Base-by-base conservation (phyloP, 208 protist species). In the Crithidia sp. region DNA sequence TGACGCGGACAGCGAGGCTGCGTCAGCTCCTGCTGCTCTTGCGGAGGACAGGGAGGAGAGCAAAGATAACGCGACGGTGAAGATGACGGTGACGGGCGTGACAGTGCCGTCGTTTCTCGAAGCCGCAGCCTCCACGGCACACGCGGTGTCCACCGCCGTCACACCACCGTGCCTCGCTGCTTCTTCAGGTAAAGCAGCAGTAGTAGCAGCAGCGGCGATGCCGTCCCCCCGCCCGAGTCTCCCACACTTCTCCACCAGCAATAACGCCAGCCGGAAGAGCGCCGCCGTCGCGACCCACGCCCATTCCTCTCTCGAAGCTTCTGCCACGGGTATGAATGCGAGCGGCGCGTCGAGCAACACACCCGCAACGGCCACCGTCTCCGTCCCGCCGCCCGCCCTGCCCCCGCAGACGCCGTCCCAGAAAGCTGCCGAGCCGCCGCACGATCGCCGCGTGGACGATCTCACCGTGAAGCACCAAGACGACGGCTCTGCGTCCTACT, bases 361-460 rank as follows among this genome's bases (percentile, higher is more conserved):
- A 13, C 62, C 62, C 17, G 49, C 50, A 4, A 67, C 62, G 16
- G 62, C 62, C 4, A 57, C 62, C 16, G 62, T 67, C 13, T 69
- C 64, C 3, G 64, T 69, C 8, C 64, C 52, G 3, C 64, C 64
- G 41, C 36, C 39, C 5, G 19, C 41, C 8, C 39, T 64, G 5
- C 47, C 43, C 28, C 62, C 62, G 19, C 28, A 40, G 5, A 54
- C 67, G 43, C 44, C 67, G 44, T 63, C 55, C 36, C 54, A 62
- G 52, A 76, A 69, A 37, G 43, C 36, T 5, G 1, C 61, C 36
- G 50, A 61, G 62, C 57, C 59, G 12, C 77, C 72, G 39, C 66
- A 84, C 62, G 84, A 89, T 72, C 84, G 87, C 62, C 82, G 84
- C 16, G 76, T 88, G 5, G 84, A 89, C 58, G 87, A 92, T 57